Percentiles rank a stretch among this genome's conserved stretches.
Conservation (phyloP, 108 stramenopile species). For the Skeletonema menzelii region DNA sequence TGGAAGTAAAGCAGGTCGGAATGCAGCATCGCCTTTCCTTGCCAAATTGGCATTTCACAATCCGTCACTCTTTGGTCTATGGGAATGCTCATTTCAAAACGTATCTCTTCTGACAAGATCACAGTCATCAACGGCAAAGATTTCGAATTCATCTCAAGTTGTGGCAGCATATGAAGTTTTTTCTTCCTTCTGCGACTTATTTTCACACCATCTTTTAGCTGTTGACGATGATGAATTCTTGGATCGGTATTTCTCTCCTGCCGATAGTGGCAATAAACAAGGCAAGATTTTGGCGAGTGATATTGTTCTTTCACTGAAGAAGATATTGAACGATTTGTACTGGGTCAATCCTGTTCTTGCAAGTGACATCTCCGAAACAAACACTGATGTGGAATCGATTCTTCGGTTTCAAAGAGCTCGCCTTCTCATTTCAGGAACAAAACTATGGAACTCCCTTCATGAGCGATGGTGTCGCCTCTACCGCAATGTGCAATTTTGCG, state of each 20-base stretch:
- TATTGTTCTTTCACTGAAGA: slow-evolving; percentile 44
- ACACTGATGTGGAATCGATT: slow-evolving; percentile 6
- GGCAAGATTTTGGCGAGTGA: slow-evolving; percentile 49
- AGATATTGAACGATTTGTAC: slow-evolving; percentile 62
- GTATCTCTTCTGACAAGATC: slow-evolving; percentile 5
- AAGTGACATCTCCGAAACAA: slow-evolving; percentile 35
- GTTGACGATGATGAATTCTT: slow-evolving; percentile 82
- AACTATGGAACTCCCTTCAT: slow-evolving; percentile 83
- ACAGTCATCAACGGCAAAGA: slow-evolving; percentile 1
- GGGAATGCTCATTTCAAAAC: slow-evolving; percentile 16
- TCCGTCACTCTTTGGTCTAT: slow-evolving; percentile 26
- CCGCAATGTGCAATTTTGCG: slow-evolving; percentile 61
- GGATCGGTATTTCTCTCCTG: slow-evolving; percentile 22
- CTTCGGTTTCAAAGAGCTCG: slow-evolving; percentile 45
- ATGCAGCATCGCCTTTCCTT: slow-evolving; percentile 60
- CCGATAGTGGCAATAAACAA: neutral
- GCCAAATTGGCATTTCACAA: slow-evolving; percentile 53
- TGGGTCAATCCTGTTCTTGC: slow-evolving; percentile 72
- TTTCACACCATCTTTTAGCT: slow-evolving; percentile 73
- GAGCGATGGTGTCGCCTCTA: slow-evolving; percentile 85
- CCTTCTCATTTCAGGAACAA: slow-evolving; percentile 74
- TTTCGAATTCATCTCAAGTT: neutral
- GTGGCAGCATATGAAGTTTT: slow-evolving; percentile 31
- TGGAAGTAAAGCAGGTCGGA: slow-evolving; percentile 44
- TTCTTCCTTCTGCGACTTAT: slow-evolving; percentile 75